Evolutionary conservation across 2,329 filamentous ascomycete species (phyloP).

Genomic region (Diaporthe nobilis): DNA sequence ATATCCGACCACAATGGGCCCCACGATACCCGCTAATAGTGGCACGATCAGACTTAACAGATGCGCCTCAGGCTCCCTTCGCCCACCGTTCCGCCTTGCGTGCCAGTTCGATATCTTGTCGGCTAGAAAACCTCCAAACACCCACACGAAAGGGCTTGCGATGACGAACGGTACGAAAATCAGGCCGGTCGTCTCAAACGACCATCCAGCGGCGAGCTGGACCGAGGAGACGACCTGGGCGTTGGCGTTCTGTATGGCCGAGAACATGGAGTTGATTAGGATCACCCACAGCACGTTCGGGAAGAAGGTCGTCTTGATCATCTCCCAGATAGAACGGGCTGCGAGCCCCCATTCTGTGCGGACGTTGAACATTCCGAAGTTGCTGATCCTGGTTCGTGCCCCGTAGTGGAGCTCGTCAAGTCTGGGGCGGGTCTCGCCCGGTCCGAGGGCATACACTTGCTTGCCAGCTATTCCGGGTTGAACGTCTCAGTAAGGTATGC

Average conservation of each 20-base stretch:
- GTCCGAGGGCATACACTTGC: constrained; percentile 44
- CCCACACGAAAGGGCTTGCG: constrained; percentile 43
- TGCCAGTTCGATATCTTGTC: constrained; percentile 49
- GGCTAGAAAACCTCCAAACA: constrained; percentile 52
- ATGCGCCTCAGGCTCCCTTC: constrained; percentile 48
- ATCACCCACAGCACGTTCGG: constrained; percentile 50
- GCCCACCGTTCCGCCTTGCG: constrained; percentile 43
- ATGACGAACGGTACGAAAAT: constrained; percentile 45
- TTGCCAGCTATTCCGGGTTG: constrained; percentile 43
- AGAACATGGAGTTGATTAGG: constrained; percentile 47
- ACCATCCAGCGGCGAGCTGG: constrained; percentile 48
- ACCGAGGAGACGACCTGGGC: constrained; percentile 45
- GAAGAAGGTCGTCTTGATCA: constrained; percentile 48
- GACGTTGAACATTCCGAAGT: constrained; percentile 49
- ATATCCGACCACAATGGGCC: constrained; percentile 46
- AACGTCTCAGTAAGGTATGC: background rate
- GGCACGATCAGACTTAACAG: constrained; percentile 47
- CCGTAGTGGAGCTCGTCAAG: constrained; percentile 48
- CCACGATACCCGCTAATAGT: constrained; percentile 44
- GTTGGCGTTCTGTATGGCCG: constrained; percentile 45
- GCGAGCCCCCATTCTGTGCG: constrained; percentile 45
- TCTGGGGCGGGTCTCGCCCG: constrained; percentile 47
- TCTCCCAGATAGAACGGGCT: constrained; percentile 43
- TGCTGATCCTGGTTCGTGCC: constrained; percentile 44
- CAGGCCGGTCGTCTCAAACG: constrained; percentile 48